phyloP scores from a whole-genome alignment of 2,329 filamentous ascomycete genomes.

The Ambrosiella cleistominuta region DNA sequence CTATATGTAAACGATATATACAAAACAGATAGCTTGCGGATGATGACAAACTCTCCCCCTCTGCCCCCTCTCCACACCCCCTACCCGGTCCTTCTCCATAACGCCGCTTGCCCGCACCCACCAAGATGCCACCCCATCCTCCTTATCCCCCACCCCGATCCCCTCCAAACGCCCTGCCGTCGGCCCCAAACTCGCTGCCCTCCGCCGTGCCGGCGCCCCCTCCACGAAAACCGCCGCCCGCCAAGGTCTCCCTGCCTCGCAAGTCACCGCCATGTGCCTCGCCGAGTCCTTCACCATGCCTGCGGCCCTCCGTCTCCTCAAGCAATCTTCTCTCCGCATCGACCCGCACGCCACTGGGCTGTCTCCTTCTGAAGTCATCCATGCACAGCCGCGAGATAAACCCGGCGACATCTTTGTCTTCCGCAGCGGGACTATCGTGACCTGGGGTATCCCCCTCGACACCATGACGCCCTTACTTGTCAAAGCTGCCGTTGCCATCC shows the following conservation, averaged over 20 bases:
- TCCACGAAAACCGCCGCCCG: not conserved
- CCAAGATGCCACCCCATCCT: not conserved
- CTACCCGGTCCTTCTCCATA: not conserved
- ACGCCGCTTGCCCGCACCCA: not conserved
- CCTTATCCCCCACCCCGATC: not conserved
- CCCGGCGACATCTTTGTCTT: constrained; percentile 88
- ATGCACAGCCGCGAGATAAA: constrained; percentile 41
- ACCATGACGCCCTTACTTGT: constrained; percentile 58
- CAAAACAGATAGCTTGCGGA: too few relatives aligned
- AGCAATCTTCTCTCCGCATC: constrained; percentile 33
- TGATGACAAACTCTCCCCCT: not conserved
- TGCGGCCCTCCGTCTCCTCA: constrained; percentile 40
- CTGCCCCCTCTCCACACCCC: not conserved
- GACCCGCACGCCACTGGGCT: constrained; percentile 45
- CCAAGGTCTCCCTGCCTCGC: not conserved
- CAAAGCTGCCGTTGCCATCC: constrained; percentile 57
- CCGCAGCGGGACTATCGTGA: constrained; percentile 80
- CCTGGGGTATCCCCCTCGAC: constrained; percentile 70
- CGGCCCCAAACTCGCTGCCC: constrained; percentile 7
- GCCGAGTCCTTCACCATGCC: constrained; percentile 49
- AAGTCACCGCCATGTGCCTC: constrained; percentile 41
- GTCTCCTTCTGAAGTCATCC: constrained; percentile 43
- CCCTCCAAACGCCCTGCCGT: constrained; percentile 3
- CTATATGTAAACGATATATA: too few relatives aligned
- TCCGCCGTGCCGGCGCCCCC: constrained; percentile 8